Conservation (phyloP, 1,139 yeast species). For the Tardiomyces blankii region DNA sequence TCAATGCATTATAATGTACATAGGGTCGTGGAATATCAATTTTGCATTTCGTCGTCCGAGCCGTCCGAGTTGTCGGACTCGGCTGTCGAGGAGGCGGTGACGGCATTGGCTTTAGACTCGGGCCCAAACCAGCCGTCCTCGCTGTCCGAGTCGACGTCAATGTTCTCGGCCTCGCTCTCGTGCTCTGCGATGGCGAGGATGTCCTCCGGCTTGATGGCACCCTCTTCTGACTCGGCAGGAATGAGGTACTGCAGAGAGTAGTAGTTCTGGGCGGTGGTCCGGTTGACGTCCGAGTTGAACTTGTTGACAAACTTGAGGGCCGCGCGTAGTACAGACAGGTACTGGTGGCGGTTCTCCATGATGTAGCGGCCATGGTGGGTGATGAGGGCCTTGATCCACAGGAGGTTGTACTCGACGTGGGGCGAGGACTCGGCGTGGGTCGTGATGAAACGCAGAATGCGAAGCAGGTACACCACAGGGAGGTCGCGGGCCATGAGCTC, state of each 20-base stretch:
- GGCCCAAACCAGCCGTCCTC: conserved; percentile 38
- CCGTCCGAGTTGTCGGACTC: background rate
- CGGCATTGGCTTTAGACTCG: conserved; percentile 18
- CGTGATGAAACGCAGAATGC: conserved; percentile 62
- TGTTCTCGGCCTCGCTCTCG: conserved; percentile 10
- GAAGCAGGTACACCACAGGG: conserved; percentile 67
- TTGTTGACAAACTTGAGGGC: conserved; percentile 67
- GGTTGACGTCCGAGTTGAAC: conserved; percentile 62
- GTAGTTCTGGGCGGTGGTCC: conserved; percentile 42
- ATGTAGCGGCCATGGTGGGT: conserved; percentile 72
- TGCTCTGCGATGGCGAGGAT: conserved; percentile 1
- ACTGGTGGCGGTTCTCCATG: conserved; percentile 49
- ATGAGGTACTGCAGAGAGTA: conserved; percentile 37
- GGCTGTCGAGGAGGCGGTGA: conserved; percentile 4
- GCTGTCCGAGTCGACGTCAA: conserved; percentile 11
- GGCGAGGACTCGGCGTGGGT: conserved; percentile 60
- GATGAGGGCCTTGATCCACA: conserved; percentile 67
- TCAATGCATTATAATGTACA: background rate
- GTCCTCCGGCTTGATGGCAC: background rate
- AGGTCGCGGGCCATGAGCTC: conserved; percentile 51
- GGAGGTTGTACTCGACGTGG: conserved; percentile 72
- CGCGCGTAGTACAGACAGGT: conserved; percentile 55
- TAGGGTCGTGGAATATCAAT: conserved; percentile 2
- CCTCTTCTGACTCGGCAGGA: background rate
- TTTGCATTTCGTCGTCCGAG: conserved; percentile 3